A percentile compares a stretch with the other conserved stretches of the same genome.
Conservation (phyloP, 2,329 filamentous ascomycete genomes). For the Fragosphaeria purpurea region DNA sequence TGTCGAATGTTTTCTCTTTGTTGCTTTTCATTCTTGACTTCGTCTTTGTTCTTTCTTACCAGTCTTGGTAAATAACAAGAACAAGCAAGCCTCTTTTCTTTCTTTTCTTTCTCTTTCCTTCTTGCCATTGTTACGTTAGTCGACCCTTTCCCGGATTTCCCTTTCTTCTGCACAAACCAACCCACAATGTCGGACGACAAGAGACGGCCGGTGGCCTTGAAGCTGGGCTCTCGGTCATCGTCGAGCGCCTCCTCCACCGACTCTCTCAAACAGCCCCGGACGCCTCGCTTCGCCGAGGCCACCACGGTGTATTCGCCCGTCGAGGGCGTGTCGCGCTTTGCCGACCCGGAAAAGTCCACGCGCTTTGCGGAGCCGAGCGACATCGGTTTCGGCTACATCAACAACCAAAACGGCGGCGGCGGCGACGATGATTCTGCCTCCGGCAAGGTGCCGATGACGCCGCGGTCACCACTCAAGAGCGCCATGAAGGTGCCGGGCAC, state of each 20-base stretch:
- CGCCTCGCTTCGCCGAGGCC: constrained; percentile 71
- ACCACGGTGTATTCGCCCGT: constrained; percentile 70
- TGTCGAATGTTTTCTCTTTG: constrained; percentile 24
- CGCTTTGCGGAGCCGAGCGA: constrained; percentile 67
- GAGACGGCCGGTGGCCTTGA: constrained; percentile 46
- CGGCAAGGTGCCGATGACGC: constrained; percentile 54
- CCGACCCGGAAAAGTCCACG: constrained; percentile 46
- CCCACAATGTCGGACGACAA: constrained; percentile 30
- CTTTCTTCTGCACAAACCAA: constrained; percentile 10
- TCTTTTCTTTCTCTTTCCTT: constrained; percentile 7
- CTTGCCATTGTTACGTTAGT: constrained; percentile 9
- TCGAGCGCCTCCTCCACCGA: constrained; percentile 42
- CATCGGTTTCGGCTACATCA: constrained; percentile 87
- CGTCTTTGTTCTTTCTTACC: constrained; percentile 27
- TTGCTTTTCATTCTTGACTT: constrained; percentile 21
- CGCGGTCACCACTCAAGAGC: constrained; percentile 76
- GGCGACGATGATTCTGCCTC: constrained; percentile 30
- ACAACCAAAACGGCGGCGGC: constrained; percentile 44
- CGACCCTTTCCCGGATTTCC: constrained; percentile 8
- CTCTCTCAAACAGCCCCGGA: constrained; percentile 58
- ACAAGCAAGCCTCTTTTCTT: not conserved
- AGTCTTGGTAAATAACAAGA: not conserved
- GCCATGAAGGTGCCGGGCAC: constrained; percentile 82
- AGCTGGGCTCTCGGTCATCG: constrained; percentile 40
- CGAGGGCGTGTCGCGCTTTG: constrained; percentile 48